Evolutionary conservation across 768 basidiomycete species (phyloP), one percentile per base, ranked within the genome.

Genomic region (Tricholomella constricta): DNA sequence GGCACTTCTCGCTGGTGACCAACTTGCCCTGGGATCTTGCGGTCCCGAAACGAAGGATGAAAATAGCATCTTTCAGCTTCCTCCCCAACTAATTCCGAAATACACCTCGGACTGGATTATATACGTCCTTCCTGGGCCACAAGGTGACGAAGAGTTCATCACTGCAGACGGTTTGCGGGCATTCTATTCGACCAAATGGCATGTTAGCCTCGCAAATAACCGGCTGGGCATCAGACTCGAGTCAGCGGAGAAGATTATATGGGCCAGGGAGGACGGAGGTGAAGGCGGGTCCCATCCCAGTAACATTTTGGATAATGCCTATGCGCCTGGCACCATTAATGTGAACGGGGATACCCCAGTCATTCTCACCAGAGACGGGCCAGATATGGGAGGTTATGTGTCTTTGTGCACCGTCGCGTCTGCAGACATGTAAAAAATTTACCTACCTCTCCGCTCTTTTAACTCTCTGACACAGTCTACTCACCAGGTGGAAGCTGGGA

Each of bases 271-370:
- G 5, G 79, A 71, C 37, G 86, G 86, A 11, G 85, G 85, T 0
- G 79, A 86, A 54, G 87, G 86, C 2, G 86, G 86, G 0, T 79
- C 81, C 14, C 87, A 88, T 59, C 85, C 85, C 0, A 81, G 80
- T 35, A 88, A 88, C 55, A 83, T 86, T 31, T 73, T 85, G 17
- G 82, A 85, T 52, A 84, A 83, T 41, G 81, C 78, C 4, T 85
- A 86, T 57, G 77, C 78, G 0, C 62, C 70, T 20, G 84, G 83
- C 5, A 71, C 78, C 1, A 59, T 86, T 53, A 86, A 86, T 58
- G 52, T 86, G 47, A 88, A 88, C 57, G 86, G 86, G 2, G 86
- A 88, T 61, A 86, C 84, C 0, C 85, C 87, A 0, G 83, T 87
- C 2, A 79, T 86, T n/a, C 67, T 86, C 45, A 76, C 77, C 4